Evolutionary conservation across 805 yeast species (phyloP).

Genomic region (Teunomyces kruisii): DNA sequence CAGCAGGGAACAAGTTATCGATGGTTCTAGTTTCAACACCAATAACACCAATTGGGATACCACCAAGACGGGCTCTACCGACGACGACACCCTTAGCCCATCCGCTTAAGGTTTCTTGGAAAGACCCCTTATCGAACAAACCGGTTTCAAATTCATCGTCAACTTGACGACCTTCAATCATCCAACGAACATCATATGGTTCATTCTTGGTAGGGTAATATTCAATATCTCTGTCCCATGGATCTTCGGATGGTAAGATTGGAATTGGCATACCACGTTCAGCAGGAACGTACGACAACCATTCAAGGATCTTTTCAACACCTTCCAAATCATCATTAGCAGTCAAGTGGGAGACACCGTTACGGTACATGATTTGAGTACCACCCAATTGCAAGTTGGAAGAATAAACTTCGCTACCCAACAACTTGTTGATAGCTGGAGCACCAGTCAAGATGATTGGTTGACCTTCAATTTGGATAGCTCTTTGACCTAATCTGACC

Average conservation of each 20-base stretch:
- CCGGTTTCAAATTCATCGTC: constrained; percentile 75
- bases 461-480: constrained; percentile 97
- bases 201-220: constrained; percentile 70
- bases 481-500: constrained; percentile 98
- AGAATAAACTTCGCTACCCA: constrained; percentile 96
- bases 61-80: constrained; percentile 98
- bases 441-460: constrained; percentile 99
- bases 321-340: constrained; percentile 97
- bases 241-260: constrained; percentile 72
- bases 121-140: constrained; percentile 87
- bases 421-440: constrained; percentile 93
- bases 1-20: constrained; percentile 93
- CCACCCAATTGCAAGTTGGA: constrained; percentile 98
- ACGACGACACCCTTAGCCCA: constrained; percentile 99
- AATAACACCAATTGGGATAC: constrained; percentile 97
- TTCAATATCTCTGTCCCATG: constrained; percentile 93
- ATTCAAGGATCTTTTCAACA: constrained; percentile 88
- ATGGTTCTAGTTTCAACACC: constrained; percentile 91
- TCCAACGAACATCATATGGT: constrained; percentile 89
- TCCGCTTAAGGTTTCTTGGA: constrained; percentile 94
- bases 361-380: constrained; percentile 96
- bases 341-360: constrained; percentile 97
- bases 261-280: constrained; percentile 90
- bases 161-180: constrained; percentile 81
- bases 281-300: constrained; percentile 95